Conservation (phyloP, 2,329 filamentous ascomycete genomes). For the Aspergillus calidoustus region DNA sequence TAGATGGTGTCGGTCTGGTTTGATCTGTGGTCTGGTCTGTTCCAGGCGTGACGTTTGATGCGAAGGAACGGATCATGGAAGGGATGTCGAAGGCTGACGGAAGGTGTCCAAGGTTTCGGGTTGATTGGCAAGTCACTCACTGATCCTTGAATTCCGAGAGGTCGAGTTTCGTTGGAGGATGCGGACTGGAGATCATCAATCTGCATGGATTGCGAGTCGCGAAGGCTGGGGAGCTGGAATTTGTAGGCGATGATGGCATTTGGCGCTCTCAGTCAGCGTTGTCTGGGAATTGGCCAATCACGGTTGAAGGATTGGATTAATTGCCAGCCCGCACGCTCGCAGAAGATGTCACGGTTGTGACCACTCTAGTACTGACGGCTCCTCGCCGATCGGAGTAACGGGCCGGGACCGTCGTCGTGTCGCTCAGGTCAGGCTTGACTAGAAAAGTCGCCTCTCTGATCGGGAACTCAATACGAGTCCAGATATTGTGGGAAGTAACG, state of each 20-base stretch:
- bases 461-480: too few relatives aligned
- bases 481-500: background rate
- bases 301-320: background rate
- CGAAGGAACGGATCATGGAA: background rate
- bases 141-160: background rate
- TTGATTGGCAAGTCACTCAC: background rate
- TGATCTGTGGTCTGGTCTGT: background rate
- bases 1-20: background rate
- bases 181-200: background rate
- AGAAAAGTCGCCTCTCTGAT: background rate
- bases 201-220: background rate
- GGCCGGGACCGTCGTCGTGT: background rate
- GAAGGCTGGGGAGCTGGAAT: background rate
- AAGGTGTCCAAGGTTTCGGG: background rate
- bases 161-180: background rate
- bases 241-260: background rate
- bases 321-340: background rate
- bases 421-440: background rate
- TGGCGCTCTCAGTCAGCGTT: background rate
- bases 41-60: background rate
- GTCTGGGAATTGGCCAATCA: constrained; percentile 12
- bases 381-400: constrained; percentile 2
- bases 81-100: background rate
- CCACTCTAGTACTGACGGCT: background rate
- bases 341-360: background rate